phyloP scores from a whole-genome alignment of 2,329 filamentous ascomycete genomes.

The Cercospora sesami region DNA sequence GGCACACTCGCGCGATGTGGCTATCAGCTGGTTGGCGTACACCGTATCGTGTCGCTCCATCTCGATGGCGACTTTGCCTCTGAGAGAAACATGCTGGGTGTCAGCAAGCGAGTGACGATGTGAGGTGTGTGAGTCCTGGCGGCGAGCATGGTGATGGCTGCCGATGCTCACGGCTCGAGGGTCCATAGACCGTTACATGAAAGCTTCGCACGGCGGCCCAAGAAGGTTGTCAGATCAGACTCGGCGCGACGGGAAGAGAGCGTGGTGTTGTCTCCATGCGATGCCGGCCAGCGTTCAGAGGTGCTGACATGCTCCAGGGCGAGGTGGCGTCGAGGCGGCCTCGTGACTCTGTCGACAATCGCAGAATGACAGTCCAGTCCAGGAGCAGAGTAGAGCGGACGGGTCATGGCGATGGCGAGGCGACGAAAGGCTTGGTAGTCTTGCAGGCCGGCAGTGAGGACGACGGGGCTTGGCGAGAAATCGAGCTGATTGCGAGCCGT shows the following conservation, averaged over 20 bases:
- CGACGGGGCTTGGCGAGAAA: no score
- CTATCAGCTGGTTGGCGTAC: not conserved
- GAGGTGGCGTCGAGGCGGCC: no score
- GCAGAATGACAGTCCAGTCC: no score
- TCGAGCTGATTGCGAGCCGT: no score
- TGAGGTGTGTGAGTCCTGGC: not conserved
- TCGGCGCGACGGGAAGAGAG: not conserved
- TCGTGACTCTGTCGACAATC: no score
- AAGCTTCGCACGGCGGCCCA: no score
- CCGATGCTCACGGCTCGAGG: not conserved
- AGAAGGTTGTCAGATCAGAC: no score
- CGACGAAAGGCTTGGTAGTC: no score
- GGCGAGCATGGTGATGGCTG: not conserved
- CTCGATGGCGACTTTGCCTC: not conserved
- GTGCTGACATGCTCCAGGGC: no score
- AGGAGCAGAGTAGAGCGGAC: not conserved
- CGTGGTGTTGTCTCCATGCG: no score
- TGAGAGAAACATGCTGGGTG: not conserved
- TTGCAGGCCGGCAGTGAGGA: no score
- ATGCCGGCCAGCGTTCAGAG: no score
- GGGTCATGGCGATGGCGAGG: not conserved
- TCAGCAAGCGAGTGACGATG: not conserved
- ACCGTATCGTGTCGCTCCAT: not conserved
- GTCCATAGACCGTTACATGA: not conserved
- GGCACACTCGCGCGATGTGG: not conserved